Conservation (phyloP, 2,329 filamentous ascomycete species). For the Trichoderma gracile region DNA sequence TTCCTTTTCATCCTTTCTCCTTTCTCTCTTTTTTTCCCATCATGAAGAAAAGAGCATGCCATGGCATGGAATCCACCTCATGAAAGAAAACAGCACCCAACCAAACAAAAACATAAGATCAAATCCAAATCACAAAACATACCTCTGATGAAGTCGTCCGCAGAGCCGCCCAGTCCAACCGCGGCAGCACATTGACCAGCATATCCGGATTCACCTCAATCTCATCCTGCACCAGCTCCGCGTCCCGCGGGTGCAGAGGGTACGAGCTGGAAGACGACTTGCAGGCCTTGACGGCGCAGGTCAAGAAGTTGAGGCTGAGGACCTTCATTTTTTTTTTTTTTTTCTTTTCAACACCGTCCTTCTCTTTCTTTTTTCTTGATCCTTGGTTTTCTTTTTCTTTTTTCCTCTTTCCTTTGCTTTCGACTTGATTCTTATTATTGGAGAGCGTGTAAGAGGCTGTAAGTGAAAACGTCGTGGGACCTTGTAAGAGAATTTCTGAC, state of each 20-base stretch:
- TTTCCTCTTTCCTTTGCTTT: no score
- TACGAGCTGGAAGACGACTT: slow-evolving; percentile 78
- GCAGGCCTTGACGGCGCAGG: slow-evolving; percentile 94
- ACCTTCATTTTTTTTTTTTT: slow-evolving; percentile 71
- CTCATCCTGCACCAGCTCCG: slow-evolving; percentile 85
- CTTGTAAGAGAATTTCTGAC: no score
- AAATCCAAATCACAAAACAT: slow-evolving; percentile 33
- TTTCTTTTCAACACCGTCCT: no score
- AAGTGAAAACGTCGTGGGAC: no score
- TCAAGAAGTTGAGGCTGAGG: slow-evolving; percentile 93
- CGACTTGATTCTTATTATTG: neutral
- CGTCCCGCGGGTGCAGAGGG: slow-evolving; percentile 88
- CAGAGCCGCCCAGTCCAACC: slow-evolving; percentile 86
- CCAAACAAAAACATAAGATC: neutral
- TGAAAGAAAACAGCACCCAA: no score
- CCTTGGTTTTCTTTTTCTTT: neutral
- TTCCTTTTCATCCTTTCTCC: no score
- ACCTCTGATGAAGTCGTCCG: slow-evolving; percentile 76
- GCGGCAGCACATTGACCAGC: slow-evolving; percentile 78
- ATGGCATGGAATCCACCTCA: no score
- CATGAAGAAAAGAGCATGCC: no score
- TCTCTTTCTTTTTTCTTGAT: neutral
- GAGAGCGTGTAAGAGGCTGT: neutral
- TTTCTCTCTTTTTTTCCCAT: no score
- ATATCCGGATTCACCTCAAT: slow-evolving; percentile 79